Conservation (phyloP, 2,329 filamentous ascomycete species). For the Stemphylium lycopersici region DNA sequence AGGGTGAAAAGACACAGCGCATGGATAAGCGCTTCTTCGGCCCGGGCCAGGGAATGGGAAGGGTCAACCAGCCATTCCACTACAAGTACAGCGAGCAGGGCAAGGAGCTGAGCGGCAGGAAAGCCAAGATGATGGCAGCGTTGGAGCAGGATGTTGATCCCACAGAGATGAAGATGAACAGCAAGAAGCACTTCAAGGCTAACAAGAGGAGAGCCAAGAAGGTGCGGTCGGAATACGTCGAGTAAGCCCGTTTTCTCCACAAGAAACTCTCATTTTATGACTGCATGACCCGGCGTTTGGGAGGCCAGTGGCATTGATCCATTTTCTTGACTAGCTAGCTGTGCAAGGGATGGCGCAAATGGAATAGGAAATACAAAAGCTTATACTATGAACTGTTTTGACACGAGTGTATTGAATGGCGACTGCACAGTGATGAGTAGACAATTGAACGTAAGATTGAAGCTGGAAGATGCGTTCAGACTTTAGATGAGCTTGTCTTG, state of each 20-base stretch:
- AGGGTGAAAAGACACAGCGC: constrained; percentile 74
- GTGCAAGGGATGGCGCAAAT: neutral
- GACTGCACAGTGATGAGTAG: too few species aligned
- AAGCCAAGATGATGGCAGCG: constrained; percentile 79
- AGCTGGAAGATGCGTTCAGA: too few species aligned
- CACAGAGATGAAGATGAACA: constrained; percentile 71
- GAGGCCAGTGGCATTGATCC: neutral
- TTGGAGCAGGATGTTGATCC: constrained; percentile 85
- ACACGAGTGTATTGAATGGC: too few species aligned
- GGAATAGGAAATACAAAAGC: constrained; percentile 1
- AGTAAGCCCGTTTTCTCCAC: neutral
- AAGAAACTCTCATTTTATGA: constrained; percentile 3
- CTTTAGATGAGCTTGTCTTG: too few species aligned
- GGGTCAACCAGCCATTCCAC: constrained; percentile 81
- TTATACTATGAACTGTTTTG: neutral
- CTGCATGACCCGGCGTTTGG: constrained; percentile 16
- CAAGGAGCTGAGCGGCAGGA: constrained; percentile 81
- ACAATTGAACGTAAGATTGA: too few species aligned
- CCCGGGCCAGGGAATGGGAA: constrained; percentile 64
- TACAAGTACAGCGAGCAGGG: constrained; percentile 89
- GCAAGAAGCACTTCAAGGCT: constrained; percentile 97
- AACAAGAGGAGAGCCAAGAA: constrained; percentile 67
- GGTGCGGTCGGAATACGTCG: constrained; percentile 51
- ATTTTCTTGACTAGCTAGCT: neutral
- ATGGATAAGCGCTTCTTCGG: constrained; percentile 93